Percentiles rank a stretch among this genome's conserved stretches.
Evolutionary conservation across 345 rosid species (phyloP).

Genomic region (Capsella bursapastoris): DNA sequence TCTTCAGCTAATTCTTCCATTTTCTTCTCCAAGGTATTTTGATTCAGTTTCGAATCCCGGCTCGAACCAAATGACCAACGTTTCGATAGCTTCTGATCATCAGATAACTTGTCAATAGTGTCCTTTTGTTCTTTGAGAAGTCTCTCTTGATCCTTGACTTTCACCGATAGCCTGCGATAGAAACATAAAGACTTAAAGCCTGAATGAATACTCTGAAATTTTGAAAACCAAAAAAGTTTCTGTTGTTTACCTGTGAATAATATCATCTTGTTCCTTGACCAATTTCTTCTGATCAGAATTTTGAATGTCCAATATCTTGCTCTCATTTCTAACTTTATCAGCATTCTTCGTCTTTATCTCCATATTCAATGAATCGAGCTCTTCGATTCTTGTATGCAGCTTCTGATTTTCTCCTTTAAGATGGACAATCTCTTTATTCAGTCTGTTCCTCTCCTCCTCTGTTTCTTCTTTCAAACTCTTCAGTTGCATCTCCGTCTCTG

Average conservation of each 20-base stretch:
- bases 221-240: not conserved
- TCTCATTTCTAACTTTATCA: conserved; percentile 22
- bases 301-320: conserved; percentile 39
- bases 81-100: conserved; percentile 48
- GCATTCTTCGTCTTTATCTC: conserved; percentile 43
- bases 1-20: conserved; percentile 69
- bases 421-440: conserved; percentile 49
- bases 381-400: conserved; percentile 46
- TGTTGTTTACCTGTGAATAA: conserved; percentile 31
- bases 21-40: conserved; percentile 54
- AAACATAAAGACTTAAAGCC: not conserved
- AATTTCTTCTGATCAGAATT: conserved; percentile 49
- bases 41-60: conserved; percentile 43
- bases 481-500: conserved; percentile 44
- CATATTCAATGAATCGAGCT: conserved; percentile 45
- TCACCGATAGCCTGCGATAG: conserved; percentile 32
- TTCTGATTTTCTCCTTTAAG: conserved; percentile 57
- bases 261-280: conserved; percentile 47
- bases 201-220: not conserved
- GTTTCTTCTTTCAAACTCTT: conserved; percentile 53
- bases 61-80: conserved; percentile 50
- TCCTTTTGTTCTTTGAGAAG: conserved; percentile 51
- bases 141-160: conserved; percentile 50
- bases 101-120: conserved; percentile 42
- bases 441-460: conserved; percentile 41